Evolutionary conservation across 371 early-diverging fungal genomes (phyloP), one percentile per base, ranked within the genome.

Genomic region (Rhizomucor pusillus): DNA sequence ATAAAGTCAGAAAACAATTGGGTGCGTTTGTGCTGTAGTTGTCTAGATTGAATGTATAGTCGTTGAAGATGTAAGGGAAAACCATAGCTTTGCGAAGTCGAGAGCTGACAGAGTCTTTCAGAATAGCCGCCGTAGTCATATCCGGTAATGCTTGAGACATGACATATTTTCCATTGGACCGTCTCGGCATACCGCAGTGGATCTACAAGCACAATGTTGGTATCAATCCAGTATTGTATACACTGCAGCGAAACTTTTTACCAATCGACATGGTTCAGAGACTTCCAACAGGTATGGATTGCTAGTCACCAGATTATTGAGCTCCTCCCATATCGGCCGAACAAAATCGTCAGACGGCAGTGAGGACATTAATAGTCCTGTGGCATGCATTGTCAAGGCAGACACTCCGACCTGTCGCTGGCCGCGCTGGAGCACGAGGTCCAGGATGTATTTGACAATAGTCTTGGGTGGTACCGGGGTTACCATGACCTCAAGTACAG

Each of bases 401-500:
- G 75, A 71, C 0, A 75, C 72, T 10, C 75, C 71, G 9, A 68
- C 66, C 43, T 79, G 73, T 41, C 80, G 76, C 9, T 69, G 52
- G 34, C 69, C 72, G 9, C 77, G 61, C 18, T 71, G 64, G 12
- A 84, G 46, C 0, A 79, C 68, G 35, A 84, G 45, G 43, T 74
- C 71, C 40, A 84, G 49, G 2, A 84, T 48, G 2, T 65, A 57
- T 19, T 70, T 67, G 20, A 80, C 56, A 14, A 81, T 65, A 1
- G 57, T 65, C 11, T 63, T 63, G 20, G 81, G 77, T 1, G 67
- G 48, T 4, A 81, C 58, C 0, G 84, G 83, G 0, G 80, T 71
- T 16, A 81, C 52, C 56, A 91, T 67, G 22, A 86, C 64, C 59
- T 91, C 91, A 16, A 90, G 73, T n/a, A 79, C 77, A 5, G 85